phyloP scores from a whole-genome alignment of 345 rosid species.

The Gossypium sturtianum region DNA sequence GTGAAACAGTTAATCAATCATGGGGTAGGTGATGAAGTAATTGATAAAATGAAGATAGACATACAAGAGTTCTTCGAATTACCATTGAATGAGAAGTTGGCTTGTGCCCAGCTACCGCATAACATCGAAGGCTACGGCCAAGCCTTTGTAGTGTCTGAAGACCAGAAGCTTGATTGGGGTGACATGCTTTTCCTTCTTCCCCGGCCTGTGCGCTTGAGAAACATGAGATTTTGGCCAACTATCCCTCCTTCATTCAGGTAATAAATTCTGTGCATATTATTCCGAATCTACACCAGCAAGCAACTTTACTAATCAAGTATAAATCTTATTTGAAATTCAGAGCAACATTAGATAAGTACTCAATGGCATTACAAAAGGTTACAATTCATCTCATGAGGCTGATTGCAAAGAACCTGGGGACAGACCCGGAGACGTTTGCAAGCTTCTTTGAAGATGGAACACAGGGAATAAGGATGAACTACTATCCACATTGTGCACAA shows the following conservation, averaged over 20 bases:
- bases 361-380: conserved; percentile 20
- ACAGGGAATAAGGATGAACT: conserved; percentile 42
- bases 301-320: background rate
- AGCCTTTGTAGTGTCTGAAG: conserved; percentile 43
- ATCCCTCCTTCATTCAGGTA: conserved; percentile 36
- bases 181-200: conserved; percentile 44
- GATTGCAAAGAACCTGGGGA: conserved; percentile 32
- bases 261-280: background rate
- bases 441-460: conserved; percentile 24
- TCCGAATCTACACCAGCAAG: background rate
- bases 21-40: conserved; percentile 26
- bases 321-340: conserved; percentile 9
- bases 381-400: conserved; percentile 14
- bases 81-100: conserved; percentile 38
- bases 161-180: conserved; percentile 52
- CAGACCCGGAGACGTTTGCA: conserved; percentile 21
- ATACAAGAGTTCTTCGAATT: conserved; percentile 32
- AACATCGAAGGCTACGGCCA: conserved; percentile 46
- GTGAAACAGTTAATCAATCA: conserved; percentile 38
- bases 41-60: conserved; percentile 33
- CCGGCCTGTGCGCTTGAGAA: conserved; percentile 24
- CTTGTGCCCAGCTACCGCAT: conserved; percentile 28
- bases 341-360: conserved; percentile 29
- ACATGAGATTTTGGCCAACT: conserved; percentile 32
- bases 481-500: conserved; percentile 33